Base-by-base conservation (phyloP, 2,329 filamentous ascomycete genomes). In the Tolypocladium sp. region DNA sequence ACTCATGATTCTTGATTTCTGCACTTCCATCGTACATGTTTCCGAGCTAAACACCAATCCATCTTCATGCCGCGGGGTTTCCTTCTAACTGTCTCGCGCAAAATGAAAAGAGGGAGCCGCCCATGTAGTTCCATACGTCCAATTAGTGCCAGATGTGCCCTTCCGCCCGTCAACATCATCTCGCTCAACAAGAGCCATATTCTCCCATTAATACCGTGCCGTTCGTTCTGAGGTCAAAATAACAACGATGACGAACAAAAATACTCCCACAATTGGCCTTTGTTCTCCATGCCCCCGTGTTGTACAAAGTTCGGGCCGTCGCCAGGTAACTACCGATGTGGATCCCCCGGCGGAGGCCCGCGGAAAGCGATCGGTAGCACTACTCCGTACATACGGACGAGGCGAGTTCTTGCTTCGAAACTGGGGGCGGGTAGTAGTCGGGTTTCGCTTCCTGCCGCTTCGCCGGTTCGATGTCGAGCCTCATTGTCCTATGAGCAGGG, bases 401-500 rank as follows among this genome's bases (percentile, higher is more conserved):
- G 12, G 12, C 12, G 35, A 15, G 37, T 38, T 17, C 37, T 38
- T 38, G 37, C 15, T 38, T 38, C 37, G 13, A 25, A 25, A 44
- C 22, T 10, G n/a, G n/a, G 12, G 13, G 9, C 42, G 22, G 4
- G 44, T 3, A 9, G 25, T 15, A 6, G 22, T 17, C 2, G 25
- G 25, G 6, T 51, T 33, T 17, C 6, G 27, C 46, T 35, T 27
- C 9, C 15, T 35, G 9, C 17, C 46, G 27, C 27, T 33, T 5
- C 27, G 27, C 20, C 10, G 9, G 15, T 33, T 33, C 20, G 54
- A 13, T 35, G 22, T 38, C 27, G 37, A 6, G n/a, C n/a, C 15
- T 35, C n/a, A 55, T 25, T 15, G 25, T 51, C 25, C 10, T 44
- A 66, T 42, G 62, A 53, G 54, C 68, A 70, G 25, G 68, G 66